These are phyloP conservation scores for Apiotrichum sp. DNA, from an alignment of 1,284 basidiomycete genomes.

Conservation along the genomic window DNA sequence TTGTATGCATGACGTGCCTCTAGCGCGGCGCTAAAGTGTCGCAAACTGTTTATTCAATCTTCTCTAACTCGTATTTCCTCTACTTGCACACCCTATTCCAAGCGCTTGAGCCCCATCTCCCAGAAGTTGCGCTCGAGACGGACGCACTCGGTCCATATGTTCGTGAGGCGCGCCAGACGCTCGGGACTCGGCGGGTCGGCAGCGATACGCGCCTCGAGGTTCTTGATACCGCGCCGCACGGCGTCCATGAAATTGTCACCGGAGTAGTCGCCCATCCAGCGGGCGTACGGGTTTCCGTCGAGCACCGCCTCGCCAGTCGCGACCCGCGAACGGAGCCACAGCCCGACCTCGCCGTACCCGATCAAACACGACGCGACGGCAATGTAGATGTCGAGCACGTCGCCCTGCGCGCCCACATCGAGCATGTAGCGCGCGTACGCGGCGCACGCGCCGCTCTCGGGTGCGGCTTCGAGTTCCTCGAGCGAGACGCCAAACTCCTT, in stretches of 20 bases:
- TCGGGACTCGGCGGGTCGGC: slow-evolving; percentile 60
- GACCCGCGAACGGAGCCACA: slow-evolving; percentile 64
- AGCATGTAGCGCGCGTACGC: slow-evolving; percentile 83
- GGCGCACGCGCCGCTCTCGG: slow-evolving; percentile 64
- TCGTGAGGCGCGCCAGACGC: slow-evolving; percentile 61
- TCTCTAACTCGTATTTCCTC: neutral
- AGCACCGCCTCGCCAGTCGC: slow-evolving; percentile 52
- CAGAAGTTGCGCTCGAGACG: slow-evolving; percentile 80
- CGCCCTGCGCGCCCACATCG: slow-evolving; percentile 67
- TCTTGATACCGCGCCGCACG: slow-evolving; percentile 62
- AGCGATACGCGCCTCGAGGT: slow-evolving; percentile 58
- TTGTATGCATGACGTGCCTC: slow-evolving; percentile 15
- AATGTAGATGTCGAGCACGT: slow-evolving; percentile 66
- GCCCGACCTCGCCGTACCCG: slow-evolving; percentile 90
- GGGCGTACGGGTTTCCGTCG: slow-evolving; percentile 62
- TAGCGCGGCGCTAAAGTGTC: neutral
- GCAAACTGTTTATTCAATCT: neutral
- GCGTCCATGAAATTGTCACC: slow-evolving; percentile 65
- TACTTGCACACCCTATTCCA: slow-evolving; percentile 1
- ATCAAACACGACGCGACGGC: slow-evolving; percentile 79
- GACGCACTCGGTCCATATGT: slow-evolving; percentile 72
- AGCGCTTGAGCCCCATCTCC: slow-evolving; percentile 53
- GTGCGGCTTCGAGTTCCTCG: slow-evolving; percentile 57
- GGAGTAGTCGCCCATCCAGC: slow-evolving; percentile 79
- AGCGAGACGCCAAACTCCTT: slow-evolving; percentile 60